Conservation (phyloP, 2,329 filamentous ascomycete genomes). For the Clonostachys rosea region DNA sequence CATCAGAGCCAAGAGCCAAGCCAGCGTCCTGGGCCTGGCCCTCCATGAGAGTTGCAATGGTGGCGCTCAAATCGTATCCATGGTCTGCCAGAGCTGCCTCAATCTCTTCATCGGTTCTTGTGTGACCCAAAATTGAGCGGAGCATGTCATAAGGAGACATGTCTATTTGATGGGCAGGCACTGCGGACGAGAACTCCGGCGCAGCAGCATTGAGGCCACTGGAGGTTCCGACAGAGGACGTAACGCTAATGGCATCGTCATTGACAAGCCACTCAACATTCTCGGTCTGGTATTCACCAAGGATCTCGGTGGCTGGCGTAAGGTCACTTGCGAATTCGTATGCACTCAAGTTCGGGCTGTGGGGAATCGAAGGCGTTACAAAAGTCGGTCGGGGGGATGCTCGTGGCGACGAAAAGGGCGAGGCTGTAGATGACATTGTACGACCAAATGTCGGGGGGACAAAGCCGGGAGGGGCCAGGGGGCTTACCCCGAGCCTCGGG, state of each 20-base stretch:
- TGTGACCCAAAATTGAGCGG: conserved; percentile 86
- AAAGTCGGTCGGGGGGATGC: conserved; percentile 89
- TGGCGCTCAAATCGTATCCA: conserved; percentile 89
- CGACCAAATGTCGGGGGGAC: conserved; percentile 70
- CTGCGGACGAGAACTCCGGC: conserved; percentile 63
- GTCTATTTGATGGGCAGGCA: conserved; percentile 65
- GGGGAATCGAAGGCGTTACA: conserved; percentile 82
- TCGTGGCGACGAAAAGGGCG: conserved; percentile 89
- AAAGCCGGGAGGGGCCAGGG: conserved; percentile 81
- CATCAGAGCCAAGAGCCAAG: conserved; percentile 32
- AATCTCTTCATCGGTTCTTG: conserved; percentile 89
- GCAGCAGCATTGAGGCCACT: conserved; percentile 75
- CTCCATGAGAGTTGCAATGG: conserved; percentile 85
- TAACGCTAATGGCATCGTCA: conserved; percentile 75
- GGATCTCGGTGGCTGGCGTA: conserved; percentile 76
- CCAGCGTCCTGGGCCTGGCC: conserved; percentile 42
- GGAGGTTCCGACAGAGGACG: conserved; percentile 65
- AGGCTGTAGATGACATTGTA: conserved; percentile 73
- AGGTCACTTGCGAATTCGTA: conserved; percentile 89
- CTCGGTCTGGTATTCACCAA: conserved; percentile 87
- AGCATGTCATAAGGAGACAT: conserved; percentile 99
- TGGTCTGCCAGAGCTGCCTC: conserved; percentile 85
- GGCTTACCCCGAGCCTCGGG: conserved; percentile 74
- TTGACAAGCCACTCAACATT: conserved; percentile 97
- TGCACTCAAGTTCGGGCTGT: conserved; percentile 89